Percentiles rank a stretch among this genome's conserved stretches.
phyloP scores from a whole-genome alignment of 2,329 filamentous ascomycete genomes.

The Neopestalotiopsis sp. region DNA sequence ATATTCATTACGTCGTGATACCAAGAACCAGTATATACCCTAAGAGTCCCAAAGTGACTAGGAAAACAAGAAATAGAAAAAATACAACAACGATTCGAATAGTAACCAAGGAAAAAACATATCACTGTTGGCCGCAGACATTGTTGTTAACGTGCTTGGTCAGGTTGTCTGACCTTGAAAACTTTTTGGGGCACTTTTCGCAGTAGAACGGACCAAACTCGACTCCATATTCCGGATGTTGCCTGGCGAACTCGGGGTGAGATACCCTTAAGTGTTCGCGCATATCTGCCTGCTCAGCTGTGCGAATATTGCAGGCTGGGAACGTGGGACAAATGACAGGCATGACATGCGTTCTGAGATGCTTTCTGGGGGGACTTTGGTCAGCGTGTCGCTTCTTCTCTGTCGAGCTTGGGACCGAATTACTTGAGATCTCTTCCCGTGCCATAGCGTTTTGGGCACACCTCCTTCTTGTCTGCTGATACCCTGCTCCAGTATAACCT shows the following conservation, averaged over 20 bases:
- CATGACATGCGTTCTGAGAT: constrained; percentile 6
- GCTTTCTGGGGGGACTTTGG: not conserved
- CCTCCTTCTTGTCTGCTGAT: not conserved
- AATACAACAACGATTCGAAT: not conserved
- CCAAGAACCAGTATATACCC: not conserved
- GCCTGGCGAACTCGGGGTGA: not conserved
- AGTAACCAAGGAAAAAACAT: not conserved
- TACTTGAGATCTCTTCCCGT: constrained; percentile 8
- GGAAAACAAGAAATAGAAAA: not conserved
- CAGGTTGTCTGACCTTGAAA: constrained; percentile 6
- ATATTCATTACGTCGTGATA: not conserved
- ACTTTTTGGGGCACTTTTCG: too few relatives aligned
- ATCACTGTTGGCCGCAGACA: not conserved
- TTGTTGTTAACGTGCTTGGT: constrained; percentile 9
- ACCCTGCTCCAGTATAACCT: not conserved
- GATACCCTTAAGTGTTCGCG: not conserved
- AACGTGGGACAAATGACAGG: constrained; percentile 16
- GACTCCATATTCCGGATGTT: not conserved
- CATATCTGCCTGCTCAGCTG: constrained; percentile 16
- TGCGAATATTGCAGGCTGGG: not conserved
- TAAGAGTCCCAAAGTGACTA: not conserved
- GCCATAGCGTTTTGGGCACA: not conserved
- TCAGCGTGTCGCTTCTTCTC: not conserved
- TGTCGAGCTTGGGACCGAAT: not conserved
- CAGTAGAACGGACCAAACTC: not conserved